phyloP scores from a whole-genome alignment of 108 stramenopile genomes.

The Cyclostephanos invisitatus region DNA sequence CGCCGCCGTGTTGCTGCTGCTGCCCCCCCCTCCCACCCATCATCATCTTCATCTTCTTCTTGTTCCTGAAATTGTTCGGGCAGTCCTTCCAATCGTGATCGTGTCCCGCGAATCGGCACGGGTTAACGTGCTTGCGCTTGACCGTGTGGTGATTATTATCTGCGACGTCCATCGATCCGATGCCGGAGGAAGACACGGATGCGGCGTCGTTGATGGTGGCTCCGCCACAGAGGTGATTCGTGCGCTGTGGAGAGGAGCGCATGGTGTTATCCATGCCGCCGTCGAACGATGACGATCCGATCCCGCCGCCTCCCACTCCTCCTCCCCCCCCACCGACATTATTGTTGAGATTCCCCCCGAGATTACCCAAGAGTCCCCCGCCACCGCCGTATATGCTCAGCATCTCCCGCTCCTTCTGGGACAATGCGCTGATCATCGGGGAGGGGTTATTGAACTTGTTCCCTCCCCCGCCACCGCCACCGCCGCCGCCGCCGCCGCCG shows the following conservation, averaged over 20 bases:
- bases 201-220: too few species aligned
- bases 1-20: neutral
- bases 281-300: too few species aligned
- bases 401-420: conserved; percentile 42
- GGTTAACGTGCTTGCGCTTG: conserved; percentile 35
- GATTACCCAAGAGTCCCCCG: neutral
- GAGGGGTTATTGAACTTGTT: neutral
- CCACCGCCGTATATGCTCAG: conserved; percentile 44
- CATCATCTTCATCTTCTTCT: conserved; percentile 20
- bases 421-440: neutral
- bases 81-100: conserved; percentile 50
- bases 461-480: neutral
- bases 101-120: conserved; percentile 40
- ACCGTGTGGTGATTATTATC: neutral
- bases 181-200: neutral
- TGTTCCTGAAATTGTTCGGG: conserved; percentile 48
- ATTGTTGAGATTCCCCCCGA: neutral
- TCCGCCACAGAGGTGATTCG: too few species aligned
- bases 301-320: neutral
- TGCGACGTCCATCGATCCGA: neutral
- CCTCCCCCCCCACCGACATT: conserved; percentile 2
- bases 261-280: too few species aligned
- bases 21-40: neutral
- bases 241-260: too few species aligned
- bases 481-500: too few species aligned